Evolutionary conservation across 1,284 basidiomycete genomes (phyloP), one percentile per base, ranked within the genome.

Genomic region (Cryptococcus sp.): DNA sequence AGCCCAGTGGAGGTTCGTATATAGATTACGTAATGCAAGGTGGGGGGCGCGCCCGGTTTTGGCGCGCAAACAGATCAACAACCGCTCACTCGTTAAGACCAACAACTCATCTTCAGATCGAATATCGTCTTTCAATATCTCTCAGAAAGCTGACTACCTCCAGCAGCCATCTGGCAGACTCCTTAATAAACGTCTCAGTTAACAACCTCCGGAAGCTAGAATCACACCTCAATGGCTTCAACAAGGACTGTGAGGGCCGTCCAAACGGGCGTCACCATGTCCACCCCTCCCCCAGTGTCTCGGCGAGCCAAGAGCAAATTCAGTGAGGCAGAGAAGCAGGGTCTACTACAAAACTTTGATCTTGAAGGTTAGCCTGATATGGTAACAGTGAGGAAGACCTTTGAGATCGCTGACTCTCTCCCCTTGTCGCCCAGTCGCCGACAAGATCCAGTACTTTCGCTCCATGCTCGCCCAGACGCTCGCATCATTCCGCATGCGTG

Each of bases 291-390:
- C 12, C 55, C 59, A 18, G 50, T 24, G 15, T 43, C 46, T 20
- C 47, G 49, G n/a, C 24, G 36, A 12, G 36, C 40, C 11, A 61
- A 57, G 42, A 51, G 52, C 42, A 39, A 33, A 24, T 61, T 48
- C 21, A 61, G 50, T 42, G 56, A 61, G 23, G 57, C 57, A 3
- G 68, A 71, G 63, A 75, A 71, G 56, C 63, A 75, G 56, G 67
- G 65, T 2, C 51, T 77, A 38, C 58, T 78, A 36, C 75, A 77
- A 33, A 77, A 77, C 63, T 76, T 77, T 55, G 77, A 78, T 59
- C 64, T 77, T 1, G 77, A 78, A 61, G 69, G 77, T 77, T 53
- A 42, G 75, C 66, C 15, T n/a, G n/a, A n/a, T n/a, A n/a, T n/a
- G n/a, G n/a, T n/a, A n/a, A n/a, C n/a, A n/a, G n/a, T n/a, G n/a